Evolutionary conservation across 352 stramenopile species (phyloP).

Genomic region (Aphanomyces euteiches): DNA sequence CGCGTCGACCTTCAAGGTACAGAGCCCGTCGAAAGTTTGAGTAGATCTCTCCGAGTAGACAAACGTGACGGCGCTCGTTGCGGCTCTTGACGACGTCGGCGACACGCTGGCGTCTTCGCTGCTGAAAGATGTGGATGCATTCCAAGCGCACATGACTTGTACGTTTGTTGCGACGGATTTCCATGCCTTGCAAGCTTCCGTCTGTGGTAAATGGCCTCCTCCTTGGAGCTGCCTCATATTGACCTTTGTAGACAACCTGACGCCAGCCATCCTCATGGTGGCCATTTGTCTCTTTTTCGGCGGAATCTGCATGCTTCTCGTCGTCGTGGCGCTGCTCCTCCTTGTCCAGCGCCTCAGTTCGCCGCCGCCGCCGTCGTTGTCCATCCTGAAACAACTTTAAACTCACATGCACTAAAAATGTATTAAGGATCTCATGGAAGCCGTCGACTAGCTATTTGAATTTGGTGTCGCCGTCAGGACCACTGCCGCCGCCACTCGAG

Average conservation of each 20-base stretch:
- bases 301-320: conserved; percentile 58
- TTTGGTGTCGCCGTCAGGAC: not conserved
- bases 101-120: conserved; percentile 41
- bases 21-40: too few relatives aligned
- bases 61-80: conserved; percentile 11
- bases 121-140: conserved; percentile 51
- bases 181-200: conserved; percentile 44
- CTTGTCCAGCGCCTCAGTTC: conserved; percentile 19
- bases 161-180: conserved; percentile 49
- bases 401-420: too few relatives aligned
- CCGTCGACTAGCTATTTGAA: not conserved
- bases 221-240: conserved; percentile 49
- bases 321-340: conserved; percentile 70
- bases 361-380: not conserved
- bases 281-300: conserved; percentile 67
- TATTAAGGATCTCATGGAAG: too few relatives aligned
- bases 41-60: too few relatives aligned
- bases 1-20: too few relatives aligned
- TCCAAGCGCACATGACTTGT: conserved; percentile 59
- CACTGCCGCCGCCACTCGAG: not conserved
- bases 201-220: conserved; percentile 37
- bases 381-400: too few relatives aligned
- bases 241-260: conserved; percentile 53
- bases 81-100: conserved; percentile 44
- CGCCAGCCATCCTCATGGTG: conserved; percentile 69